These are phyloP conservation scores for Elsinoe perseae DNA, from an alignment of 2,329 filamentous ascomycete species.

Conservation along the genomic window DNA sequence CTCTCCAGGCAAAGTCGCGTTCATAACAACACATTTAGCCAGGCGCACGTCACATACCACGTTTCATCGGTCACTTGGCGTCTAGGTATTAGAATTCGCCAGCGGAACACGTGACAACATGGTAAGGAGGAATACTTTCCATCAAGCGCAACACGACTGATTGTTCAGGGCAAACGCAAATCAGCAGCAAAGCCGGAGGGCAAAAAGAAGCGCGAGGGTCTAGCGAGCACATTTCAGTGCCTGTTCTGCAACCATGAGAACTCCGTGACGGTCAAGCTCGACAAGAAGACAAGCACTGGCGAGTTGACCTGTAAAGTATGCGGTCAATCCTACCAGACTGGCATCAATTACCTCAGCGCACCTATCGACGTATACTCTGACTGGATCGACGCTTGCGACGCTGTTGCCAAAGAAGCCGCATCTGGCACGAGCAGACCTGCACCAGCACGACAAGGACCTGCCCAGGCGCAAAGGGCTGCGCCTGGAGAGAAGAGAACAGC, in stretches of 20 bases:
- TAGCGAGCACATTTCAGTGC: conserved; percentile 83
- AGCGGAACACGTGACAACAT: not conserved
- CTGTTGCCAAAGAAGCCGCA: conserved; percentile 53
- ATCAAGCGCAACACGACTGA: not conserved
- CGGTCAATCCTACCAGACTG: conserved; percentile 85
- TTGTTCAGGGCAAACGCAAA: conserved; percentile 74
- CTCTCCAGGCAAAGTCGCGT: too few relatives aligned
- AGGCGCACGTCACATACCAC: too few relatives aligned
- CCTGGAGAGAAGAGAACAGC: conserved; percentile 27
- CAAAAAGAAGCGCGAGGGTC: conserved; percentile 66
- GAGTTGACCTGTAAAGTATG: conserved; percentile 85
- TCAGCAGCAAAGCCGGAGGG: conserved; percentile 72
- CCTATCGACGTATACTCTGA: conserved; percentile 94
- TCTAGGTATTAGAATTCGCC: too few relatives aligned
- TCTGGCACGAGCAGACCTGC: conserved; percentile 21
- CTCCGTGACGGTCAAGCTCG: conserved; percentile 80
- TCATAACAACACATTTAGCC: too few relatives aligned
- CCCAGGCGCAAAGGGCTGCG: conserved; percentile 18
- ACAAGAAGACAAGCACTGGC: conserved; percentile 85
- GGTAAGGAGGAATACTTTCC: not conserved
- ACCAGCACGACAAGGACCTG: conserved; percentile 15
- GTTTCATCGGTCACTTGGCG: too few relatives aligned
- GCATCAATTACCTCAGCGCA: conserved; percentile 85
- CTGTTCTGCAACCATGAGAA: conserved; percentile 98
- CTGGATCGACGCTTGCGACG: conserved; percentile 92